Base-by-base conservation (phyloP, 148 eudicot species). In the Selenicereus undatus region DNA sequence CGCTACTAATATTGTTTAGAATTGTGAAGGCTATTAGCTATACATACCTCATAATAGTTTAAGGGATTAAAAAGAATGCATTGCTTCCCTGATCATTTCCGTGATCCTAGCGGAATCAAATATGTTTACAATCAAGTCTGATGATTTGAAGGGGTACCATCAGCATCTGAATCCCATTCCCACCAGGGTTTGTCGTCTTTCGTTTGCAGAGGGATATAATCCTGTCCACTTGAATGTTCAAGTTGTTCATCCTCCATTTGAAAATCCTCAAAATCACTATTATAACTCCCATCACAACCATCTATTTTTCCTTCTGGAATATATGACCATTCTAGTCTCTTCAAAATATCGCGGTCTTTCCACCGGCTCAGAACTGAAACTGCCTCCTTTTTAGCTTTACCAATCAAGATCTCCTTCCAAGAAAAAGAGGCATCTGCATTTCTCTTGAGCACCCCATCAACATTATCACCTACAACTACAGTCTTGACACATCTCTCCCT, bases 401-500 rank as follows among this genome's bases (percentile, higher is more conserved):
- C 97, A 60, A 85, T 73, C 80, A 92, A 85, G 29, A 94, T 88
- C 48, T 91, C 97, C 86, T 85, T 87, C 98, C 98, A 94, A 32
- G 98, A 94, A 83, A 90, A 94, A 72, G 88, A 82, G 76, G 91
- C 93, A 87, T 94, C 95, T 0, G 95, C 89, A 73, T 73, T 83
- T 83, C 97, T 92, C 82, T 91, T 92, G 9, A 94, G 88, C 77
- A 82, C 85, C 62, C 95, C 97, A 56, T 88, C 91, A 58, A 83
- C 81, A n/a, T 21, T 76, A 86, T 92, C 95, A 36, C 98, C 97
- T 3, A 94, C 91, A 80, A 91, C 97, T 54, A 94, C 92, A 8
- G 97, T 94, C 88, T 89, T 92, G 27, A 94, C 62, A 76, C 98
- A 90, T 86, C 98, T 92, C 88, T 89, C 86, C 74, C 78, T 92